phyloP scores from a whole-genome alignment of 805 yeast genomes.

The Scheffersomyces coipomensis region DNA sequence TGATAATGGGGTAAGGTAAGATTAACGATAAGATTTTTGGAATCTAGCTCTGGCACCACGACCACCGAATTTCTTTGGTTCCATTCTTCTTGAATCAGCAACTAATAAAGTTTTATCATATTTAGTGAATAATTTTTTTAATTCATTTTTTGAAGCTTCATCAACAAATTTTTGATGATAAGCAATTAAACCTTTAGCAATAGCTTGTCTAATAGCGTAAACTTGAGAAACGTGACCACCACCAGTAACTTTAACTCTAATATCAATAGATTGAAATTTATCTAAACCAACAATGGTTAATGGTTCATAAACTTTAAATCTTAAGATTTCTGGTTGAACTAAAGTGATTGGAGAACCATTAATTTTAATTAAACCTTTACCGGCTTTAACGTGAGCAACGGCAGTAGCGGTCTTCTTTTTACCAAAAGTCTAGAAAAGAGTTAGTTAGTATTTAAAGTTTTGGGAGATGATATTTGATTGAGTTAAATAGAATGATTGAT shows the following conservation, averaged over 20 bases:
- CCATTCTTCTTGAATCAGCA: slow-evolving; percentile 99
- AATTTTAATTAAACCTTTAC: slow-evolving; percentile 98
- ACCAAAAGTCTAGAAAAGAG: slow-evolving; percentile 85
- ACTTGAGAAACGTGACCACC: slow-evolving; percentile 99
- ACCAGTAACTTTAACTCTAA: slow-evolving; percentile 99
- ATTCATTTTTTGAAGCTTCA: slow-evolving; percentile 99
- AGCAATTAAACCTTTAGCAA: slow-evolving; percentile 99
- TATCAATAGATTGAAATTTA: slow-evolving; percentile 97
- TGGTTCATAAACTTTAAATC: slow-evolving; percentile 99
- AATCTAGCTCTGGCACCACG: slow-evolving; percentile 99
- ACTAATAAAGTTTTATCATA: slow-evolving; percentile 99
- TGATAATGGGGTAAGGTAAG: background rate
- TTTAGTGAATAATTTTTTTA: slow-evolving; percentile 94
- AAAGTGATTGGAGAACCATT: slow-evolving; percentile 99
- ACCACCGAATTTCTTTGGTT: slow-evolving; percentile 99
- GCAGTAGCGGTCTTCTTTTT: slow-evolving; percentile 99
- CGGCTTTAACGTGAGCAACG: slow-evolving; percentile 99
- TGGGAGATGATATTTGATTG: background rate
- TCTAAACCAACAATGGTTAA: slow-evolving; percentile 96
- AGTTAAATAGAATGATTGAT: background rate
- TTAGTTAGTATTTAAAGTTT: slow-evolving; percentile 10
- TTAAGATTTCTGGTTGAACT: slow-evolving; percentile 97
- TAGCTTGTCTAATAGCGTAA: slow-evolving; percentile 99
- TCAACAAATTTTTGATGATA: slow-evolving; percentile 99
- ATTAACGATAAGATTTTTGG: slow-evolving; percentile 99